Conservation (phyloP, 352 stramenopile genomes). For the Saprolegnia diclina region DNA sequence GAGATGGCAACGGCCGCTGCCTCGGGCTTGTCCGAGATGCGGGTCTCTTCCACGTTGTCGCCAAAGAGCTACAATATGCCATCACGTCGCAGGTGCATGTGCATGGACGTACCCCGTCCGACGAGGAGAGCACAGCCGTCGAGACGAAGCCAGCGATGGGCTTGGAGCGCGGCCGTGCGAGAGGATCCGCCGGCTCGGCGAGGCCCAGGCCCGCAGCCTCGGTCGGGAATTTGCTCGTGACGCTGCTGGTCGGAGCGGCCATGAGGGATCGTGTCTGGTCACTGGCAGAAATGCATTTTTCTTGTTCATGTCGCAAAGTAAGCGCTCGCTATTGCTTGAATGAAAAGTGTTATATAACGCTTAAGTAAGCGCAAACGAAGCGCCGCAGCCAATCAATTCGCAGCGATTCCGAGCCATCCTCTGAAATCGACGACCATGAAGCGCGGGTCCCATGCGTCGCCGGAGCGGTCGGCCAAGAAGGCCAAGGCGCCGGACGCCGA, state of each 20-base stretch:
- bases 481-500: not conserved
- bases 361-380: not conserved
- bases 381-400: conserved; percentile 25
- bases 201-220: conserved; percentile 5
- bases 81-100: not conserved
- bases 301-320: conserved; percentile 7
- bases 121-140: conserved; percentile 74
- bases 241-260: not conserved
- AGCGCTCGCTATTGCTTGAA: too few species aligned
- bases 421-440: conserved; percentile 11
- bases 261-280: not conserved
- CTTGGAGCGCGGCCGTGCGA: conserved; percentile 27
- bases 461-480: conserved; percentile 1
- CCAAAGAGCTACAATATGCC: conserved; percentile 60
- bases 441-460: not conserved
- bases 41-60: conserved; percentile 79
- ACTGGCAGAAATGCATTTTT: not conserved
- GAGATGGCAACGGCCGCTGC: conserved; percentile 28
- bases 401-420: conserved; percentile 19
- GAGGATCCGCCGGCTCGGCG: not conserved
- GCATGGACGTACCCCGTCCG: conserved; percentile 58
- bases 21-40: conserved; percentile 59
- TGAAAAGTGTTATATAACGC: conserved; percentile 9
- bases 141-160: conserved; percentile 73
- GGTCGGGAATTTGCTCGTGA: conserved; percentile 24